Evolutionary conservation across 345 rosid genomes (phyloP).

Genomic region (Rhodamnia argentea): DNA sequence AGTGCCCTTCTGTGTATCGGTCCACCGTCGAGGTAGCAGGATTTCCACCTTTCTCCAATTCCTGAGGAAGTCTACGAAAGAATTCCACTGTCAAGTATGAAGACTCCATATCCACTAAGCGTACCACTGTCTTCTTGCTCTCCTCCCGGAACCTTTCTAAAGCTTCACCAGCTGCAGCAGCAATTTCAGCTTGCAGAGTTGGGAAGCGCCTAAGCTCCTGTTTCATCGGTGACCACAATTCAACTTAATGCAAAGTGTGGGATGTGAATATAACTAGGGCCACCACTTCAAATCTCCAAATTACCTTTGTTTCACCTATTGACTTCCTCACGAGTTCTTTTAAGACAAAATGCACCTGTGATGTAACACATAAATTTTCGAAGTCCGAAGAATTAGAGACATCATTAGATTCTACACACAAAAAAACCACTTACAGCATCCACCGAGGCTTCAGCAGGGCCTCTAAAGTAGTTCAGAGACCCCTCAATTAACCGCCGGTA

Average conservation of each 20-base stretch:
- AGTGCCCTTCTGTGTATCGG: constrained; percentile 57
- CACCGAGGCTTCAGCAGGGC: constrained; percentile 83
- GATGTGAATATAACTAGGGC: background rate
- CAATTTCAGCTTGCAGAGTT: constrained; percentile 59
- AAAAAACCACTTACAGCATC: constrained; percentile 55
- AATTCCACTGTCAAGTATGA: constrained; percentile 73
- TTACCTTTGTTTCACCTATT: constrained; percentile 60
- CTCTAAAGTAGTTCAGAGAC: constrained; percentile 58
- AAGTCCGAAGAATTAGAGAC: background rate
- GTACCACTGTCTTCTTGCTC: constrained; percentile 50
- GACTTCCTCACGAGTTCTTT: constrained; percentile 83
- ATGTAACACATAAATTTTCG: background rate
- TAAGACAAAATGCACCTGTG: constrained; percentile 67
- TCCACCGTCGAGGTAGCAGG: constrained; percentile 24
- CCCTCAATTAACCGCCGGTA: constrained; percentile 69
- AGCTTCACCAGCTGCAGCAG: constrained; percentile 52
- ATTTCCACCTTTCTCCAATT: constrained; percentile 28
- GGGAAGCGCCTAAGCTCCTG: constrained; percentile 82
- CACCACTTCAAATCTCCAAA: background rate
- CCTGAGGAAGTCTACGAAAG: constrained; percentile 75
- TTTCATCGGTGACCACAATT: background rate
- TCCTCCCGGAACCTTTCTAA: constrained; percentile 70
- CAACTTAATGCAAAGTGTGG: too few species aligned
- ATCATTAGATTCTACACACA: background rate
- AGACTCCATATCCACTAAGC: constrained; percentile 78